Base-by-base conservation (phyloP, 805 yeast genomes). In the Ascoidea asiatica region DNA sequence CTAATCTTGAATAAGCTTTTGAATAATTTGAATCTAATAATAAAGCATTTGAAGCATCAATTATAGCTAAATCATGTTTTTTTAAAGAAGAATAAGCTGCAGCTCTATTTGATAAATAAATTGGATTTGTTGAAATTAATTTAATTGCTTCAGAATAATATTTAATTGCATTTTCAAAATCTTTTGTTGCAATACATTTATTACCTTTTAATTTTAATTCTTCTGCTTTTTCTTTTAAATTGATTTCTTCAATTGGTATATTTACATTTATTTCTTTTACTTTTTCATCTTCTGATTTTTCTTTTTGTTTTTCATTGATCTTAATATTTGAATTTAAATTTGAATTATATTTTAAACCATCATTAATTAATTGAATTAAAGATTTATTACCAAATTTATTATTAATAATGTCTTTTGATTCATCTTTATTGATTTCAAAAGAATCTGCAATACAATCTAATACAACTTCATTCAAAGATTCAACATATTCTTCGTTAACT, bases 1-100 rank as follows among this genome's bases (percentile, higher is more conserved):
- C 98, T 53, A 92, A 70, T 63, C 98, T 81, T 5, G 96, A 85
- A 72, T 88, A 92, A 8, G 95, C 96, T 68, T 90, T 89, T 29
- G 95, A 79, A 55, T 86, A 92, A 5, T 67, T 55, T 44, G 96
- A 82, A 58, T 90, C 88, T 43, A 79, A 66, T 48, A 75, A 72
- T 46, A 87, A 79, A 38, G 98, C 95, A 45, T 69, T 67, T 55
- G 82, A 73, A 22, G 97, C 95, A 61, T 92, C 98, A 40, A 67
- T 67, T 38, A 83, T 74, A 2, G 98, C 97, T 50, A 73, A 66
- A 15, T 76, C 81, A 58, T 84, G 89, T 48, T 87, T 68, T 50
- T 77, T 73, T 23, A 74, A 56, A 5, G 95, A 85, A 8, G 95
- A 83, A 63, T 84, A 79, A 2, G 97, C 97, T 39, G 98, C 98